Base-by-base conservation (phyloP, 495 filamentous ascomycete genomes). In the Lentithecium fluviatile region DNA sequence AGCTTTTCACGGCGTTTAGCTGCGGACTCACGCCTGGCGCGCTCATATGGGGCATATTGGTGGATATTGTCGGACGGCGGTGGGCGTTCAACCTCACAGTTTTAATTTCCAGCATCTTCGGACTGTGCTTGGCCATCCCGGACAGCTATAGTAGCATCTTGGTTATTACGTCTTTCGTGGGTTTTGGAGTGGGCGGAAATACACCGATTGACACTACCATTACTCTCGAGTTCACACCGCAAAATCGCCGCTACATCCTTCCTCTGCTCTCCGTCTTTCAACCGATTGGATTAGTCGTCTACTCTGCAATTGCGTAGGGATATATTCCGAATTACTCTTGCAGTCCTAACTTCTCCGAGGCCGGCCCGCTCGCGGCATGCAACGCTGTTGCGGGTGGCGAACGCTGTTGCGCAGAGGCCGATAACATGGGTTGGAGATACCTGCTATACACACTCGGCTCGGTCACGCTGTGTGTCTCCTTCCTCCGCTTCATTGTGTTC, bases 401-500 rank as follows among this genome's bases (percentile, higher is more conserved):
- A 45, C 13, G 25, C 8, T 59, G 45, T 51, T 86, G 83, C 57
- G 77, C 71, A 0, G 71, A 76, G 29, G 70, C 59, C 0, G 74
- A 77, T 54, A 84, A 83, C 65, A 71, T 71, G 62, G 81, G 81
- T 4, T 84, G 82, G 82, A 75, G 82, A 13, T 83, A 83, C 60
- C 69, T 82, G 11, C 71, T 77, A 62, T 82, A 71, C 50, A 74
- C 72, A 6, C 49, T 79, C 6, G 78, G 78, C 10, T 70, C 60
- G 1, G 71, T 79, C 47, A 76, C 75, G 6, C 65, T 79, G 0
- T 47, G 70, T n/a, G 69, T 79, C 19, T 79, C 79, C 60, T 63
- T 77, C 61, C 60, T 79, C 1, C 75, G 78, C 11, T 77, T 78
- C 40, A 59, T 76, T 1, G 60, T 78, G 25, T 80, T 80, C 57